These are phyloP conservation scores for Daldinia eschscholtzii DNA, from an alignment of 2,329 filamentous ascomycete genomes.

Conservation along the genomic window DNA sequence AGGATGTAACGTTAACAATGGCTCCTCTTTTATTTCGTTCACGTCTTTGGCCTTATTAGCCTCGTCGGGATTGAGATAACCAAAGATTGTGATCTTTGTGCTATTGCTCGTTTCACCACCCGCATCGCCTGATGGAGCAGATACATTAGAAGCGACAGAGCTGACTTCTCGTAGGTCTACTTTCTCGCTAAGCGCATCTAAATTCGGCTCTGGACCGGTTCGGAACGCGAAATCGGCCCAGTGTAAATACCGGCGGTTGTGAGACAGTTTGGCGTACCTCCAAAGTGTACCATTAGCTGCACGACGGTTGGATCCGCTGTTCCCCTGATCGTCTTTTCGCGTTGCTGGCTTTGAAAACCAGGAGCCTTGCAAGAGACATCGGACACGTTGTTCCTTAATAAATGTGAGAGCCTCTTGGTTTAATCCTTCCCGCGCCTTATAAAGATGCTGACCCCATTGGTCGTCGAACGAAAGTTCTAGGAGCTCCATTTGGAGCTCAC, in stretches of 20 bases:
- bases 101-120: constrained; percentile 65
- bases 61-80: constrained; percentile 66
- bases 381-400: constrained; percentile 94
- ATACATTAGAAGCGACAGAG: constrained; percentile 94
- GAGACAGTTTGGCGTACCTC: constrained; percentile 89
- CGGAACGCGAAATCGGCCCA: constrained; percentile 85
- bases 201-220: constrained; percentile 72
- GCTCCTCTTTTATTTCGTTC: constrained; percentile 70
- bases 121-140: constrained; percentile 67
- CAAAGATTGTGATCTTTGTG: constrained; percentile 94
- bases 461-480: constrained; percentile 93
- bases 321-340: constrained; percentile 60
- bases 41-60: constrained; percentile 53
- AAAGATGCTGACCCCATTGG: constrained; percentile 90
- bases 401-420: constrained; percentile 94
- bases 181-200: constrained; percentile 82
- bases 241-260: constrained; percentile 90
- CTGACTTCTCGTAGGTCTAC: constrained; percentile 90
- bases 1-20: constrained; percentile 86
- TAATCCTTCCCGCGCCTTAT: constrained; percentile 90
- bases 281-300: constrained; percentile 70
- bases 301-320: constrained; percentile 55
- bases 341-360: constrained; percentile 78
- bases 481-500: constrained; percentile 93
- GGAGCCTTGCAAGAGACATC: constrained; percentile 86